phyloP scores from a whole-genome alignment of 2,329 filamentous ascomycete species.

The Trichoderma koningiopsis region DNA sequence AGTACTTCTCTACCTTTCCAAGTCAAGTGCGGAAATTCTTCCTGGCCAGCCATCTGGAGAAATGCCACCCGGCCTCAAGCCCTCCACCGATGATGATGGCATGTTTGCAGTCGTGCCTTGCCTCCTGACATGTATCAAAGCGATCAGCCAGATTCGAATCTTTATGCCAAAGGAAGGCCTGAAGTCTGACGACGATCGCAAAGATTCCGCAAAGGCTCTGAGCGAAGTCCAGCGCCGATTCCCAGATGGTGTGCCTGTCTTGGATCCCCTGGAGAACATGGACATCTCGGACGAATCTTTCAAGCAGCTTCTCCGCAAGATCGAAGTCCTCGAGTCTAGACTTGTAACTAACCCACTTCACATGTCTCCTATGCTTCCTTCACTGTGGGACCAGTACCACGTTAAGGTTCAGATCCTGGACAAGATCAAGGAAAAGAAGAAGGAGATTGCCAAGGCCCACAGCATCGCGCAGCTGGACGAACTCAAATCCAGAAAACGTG shows the following conservation, averaged over 20 bases:
- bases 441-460: conserved; percentile 80
- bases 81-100: conserved; percentile 36
- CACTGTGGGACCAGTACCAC: conserved; percentile 85
- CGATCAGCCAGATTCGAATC: conserved; percentile 80
- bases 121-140: conserved; percentile 80
- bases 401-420: conserved; percentile 74
- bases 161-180: conserved; percentile 77
- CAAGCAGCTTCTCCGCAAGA: conserved; percentile 91
- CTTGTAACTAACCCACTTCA: conserved; percentile 88
- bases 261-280: conserved; percentile 98
- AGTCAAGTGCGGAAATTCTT: conserved; percentile 52
- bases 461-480: conserved; percentile 93
- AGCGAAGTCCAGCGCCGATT: conserved; percentile 84
- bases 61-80: conserved; percentile 63
- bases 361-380: conserved; percentile 79
- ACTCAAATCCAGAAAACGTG: conserved; percentile 92
- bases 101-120: conserved; percentile 65
- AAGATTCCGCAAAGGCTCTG: conserved; percentile 68
- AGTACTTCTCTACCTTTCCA: conserved; percentile 67
- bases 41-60: conserved; percentile 42
- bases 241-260: conserved; percentile 83
- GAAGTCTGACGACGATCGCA: conserved; percentile 64
- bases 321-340: conserved; percentile 91
- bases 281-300: conserved; percentile 88
- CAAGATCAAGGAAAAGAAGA: conserved; percentile 86